Evolutionary conservation across 2,329 filamentous ascomycete species (phyloP), one percentile per base, ranked within the genome.

Genomic region (Colletotrichum spaethianum): DNA sequence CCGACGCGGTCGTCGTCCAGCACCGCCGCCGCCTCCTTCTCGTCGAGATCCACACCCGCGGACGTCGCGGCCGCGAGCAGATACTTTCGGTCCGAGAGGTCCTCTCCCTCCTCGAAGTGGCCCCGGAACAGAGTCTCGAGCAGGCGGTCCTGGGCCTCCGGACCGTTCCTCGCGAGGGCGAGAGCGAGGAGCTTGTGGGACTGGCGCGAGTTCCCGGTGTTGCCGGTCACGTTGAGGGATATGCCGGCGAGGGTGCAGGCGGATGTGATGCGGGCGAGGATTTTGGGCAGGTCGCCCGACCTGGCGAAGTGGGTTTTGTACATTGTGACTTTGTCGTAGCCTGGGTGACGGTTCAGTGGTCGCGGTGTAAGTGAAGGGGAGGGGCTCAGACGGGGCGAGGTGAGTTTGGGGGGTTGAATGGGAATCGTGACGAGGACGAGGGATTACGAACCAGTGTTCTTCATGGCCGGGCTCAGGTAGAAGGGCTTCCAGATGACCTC

Each of bases 131-230:
- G 79, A 4, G 77, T 77, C 31, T 84, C 80, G 14, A 87, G 80
- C 16, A 86, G 79, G 14, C 78, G 78, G 42, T 83, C 77, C 75
- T 87, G 85, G 8, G 79, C 78, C 0, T 70, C 73, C 4, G 79
- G 78, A 18, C 50, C 68, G 3, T 53, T 40, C 33, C 20, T 4
- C 53, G 12, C n/a, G 23, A 84, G 80, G 11, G 83, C 82, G 26
- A 86, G 80, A 18, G 84, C 81, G 26, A 87, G 77, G n/a, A 89
- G 82, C 73, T 84, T 83, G 78, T 88, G 87, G 2, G 83, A 82
- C 72, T 82, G 79, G 48, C 83, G 82, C 18, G 85, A 83, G 63
- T 83, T 84, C 12, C 87, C 87, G 28, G 83, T 84, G 11, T 67
- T 76, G 23, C 87, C 86, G 44, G 38, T 18, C 8, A 69, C n/a